A percentile compares a stretch with the other conserved stretches of the same genome.
phyloP scores from a whole-genome alignment of 2,329 filamentous ascomycete genomes.

The Aspergillus pseudoviridinutans region DNA sequence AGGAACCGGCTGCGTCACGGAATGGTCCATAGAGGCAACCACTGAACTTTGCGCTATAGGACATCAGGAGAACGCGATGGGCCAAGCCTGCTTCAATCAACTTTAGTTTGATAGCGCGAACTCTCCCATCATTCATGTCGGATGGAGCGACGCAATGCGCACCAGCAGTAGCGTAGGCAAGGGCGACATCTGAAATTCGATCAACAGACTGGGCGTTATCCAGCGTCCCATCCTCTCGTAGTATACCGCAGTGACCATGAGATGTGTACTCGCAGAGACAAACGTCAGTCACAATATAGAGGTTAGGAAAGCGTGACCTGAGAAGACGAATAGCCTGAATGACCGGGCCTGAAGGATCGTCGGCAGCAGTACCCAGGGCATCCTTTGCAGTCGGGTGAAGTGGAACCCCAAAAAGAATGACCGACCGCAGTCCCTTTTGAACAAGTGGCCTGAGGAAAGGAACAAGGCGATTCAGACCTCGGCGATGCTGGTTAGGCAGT shows the following conservation, averaged over 20 bases:
- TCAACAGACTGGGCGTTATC: conserved; percentile 94
- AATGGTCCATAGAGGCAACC: conserved; percentile 96
- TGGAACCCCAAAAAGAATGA: conserved; percentile 95
- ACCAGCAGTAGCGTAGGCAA: conserved; percentile 91
- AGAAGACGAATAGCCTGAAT: conserved; percentile 82
- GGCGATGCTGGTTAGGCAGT: conserved; percentile 82
- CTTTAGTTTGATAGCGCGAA: conserved; percentile 96
- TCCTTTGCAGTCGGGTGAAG: conserved; percentile 79
- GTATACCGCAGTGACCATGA: conserved; percentile 94
- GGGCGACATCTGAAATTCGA: conserved; percentile 93
- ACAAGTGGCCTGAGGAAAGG: conserved; percentile 83
- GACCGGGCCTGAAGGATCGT: conserved; percentile 89
- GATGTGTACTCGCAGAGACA: conserved; percentile 98
- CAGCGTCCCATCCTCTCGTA: conserved; percentile 84
- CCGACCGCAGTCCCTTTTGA: conserved; percentile 82
- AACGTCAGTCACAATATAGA: conserved; percentile 90
- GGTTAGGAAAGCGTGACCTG: conserved; percentile 76
- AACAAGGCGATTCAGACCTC: conserved; percentile 80
- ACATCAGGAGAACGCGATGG: conserved; percentile 91
- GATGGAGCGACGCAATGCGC: conserved; percentile 96
- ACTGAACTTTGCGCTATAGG: conserved; percentile 95
- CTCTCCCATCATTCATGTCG: conserved; percentile 98
- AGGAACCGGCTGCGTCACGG: conserved; percentile 89
- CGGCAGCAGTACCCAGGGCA: conserved; percentile 82
- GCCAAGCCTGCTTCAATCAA: conserved; percentile 91